A percentile compares a stretch with the other conserved stretches of the same genome.
These are phyloP conservation scores for Elongisporangium anandrum DNA, from an alignment of 352 stramenopile species.

Conservation along the genomic window DNA sequence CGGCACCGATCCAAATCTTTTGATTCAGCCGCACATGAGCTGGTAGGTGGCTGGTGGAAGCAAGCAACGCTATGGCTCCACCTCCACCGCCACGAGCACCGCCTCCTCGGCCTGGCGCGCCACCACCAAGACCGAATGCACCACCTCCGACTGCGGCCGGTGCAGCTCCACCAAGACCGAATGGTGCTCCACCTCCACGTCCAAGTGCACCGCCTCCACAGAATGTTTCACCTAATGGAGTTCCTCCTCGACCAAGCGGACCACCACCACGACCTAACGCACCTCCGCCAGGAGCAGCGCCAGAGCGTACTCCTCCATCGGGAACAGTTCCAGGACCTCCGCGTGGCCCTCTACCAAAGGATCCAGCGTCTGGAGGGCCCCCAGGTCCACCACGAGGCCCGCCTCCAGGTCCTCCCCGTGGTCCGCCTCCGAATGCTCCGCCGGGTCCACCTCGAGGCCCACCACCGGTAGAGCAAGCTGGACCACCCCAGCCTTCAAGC, in stretches of 20 bases:
- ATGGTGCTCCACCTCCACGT: constrained; percentile 8
- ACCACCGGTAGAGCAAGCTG: constrained; percentile 3
- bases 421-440: constrained; percentile 13
- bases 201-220: constrained; percentile 4
- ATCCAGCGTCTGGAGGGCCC: background rate
- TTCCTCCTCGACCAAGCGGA: constrained; percentile 12
- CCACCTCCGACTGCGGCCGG: constrained; percentile 2
- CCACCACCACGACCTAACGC: constrained; percentile 9
- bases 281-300: constrained; percentile 7
- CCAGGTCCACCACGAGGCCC: constrained; percentile 13
- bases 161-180: background rate
- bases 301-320: constrained; percentile 7
- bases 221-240: constrained; percentile 7
- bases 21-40: background rate
- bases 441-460: constrained; percentile 11
- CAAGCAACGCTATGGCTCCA: background rate
- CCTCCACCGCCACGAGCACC: constrained; percentile 8
- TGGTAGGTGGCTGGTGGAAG: background rate
- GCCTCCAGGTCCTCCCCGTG: constrained; percentile 17
- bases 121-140: constrained; percentile 13
- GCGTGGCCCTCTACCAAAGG: constrained; percentile 3
- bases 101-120: constrained; percentile 13
- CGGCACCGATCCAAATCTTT: background rate
- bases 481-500: background rate
- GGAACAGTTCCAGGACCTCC: constrained; percentile 8